Evolutionary conservation across 768 basidiomycete species (phyloP), one percentile per base, ranked within the genome.

Genomic region (Leccinellum albellum): DNA sequence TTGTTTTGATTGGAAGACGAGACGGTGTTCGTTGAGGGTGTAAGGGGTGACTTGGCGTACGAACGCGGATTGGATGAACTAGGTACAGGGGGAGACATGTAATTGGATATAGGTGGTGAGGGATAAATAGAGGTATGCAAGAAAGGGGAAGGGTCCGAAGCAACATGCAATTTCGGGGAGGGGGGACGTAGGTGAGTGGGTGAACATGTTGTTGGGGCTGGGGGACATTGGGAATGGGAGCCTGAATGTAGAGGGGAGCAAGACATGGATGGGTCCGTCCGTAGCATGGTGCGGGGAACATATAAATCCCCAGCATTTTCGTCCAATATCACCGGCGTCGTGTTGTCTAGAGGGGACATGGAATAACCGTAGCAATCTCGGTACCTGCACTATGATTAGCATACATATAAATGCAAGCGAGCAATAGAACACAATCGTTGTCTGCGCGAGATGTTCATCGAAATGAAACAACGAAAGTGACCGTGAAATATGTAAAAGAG

Each of bases 1-100:
- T 76, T 63, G 1, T 83, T 80, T 1, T 91, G 82, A 68, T 88
- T 54, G 50, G 61, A 57, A 13, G 71, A 74, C 0, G 78, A 73
- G 57, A 76, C 72, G 24, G 70, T 74, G 59, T 70, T 70, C 31
- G 74, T 70, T 24, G 76, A 73, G 6, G 72, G 66, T 21, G 72
- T 63, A 4, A 75, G 60, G 72, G 71, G 61, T 70, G 67, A 63
- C 33, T 62, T 68, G 59, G 44, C 51, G 52, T 42, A 50, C 28
- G 57, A 21, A 46, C 51, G 69, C 28, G 56, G 50, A 50, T 58
- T 65, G 23, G 64, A 54, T 57, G 68, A 50, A 55, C 53, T 62
- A 57, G 61, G 64, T 55, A 63, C 59, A 55, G 57, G 33, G 50
- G 63, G 55, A 31, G 64, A 65, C 56, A 55, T 56, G 24, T 56